These are phyloP conservation scores for Trypanosoma cruzi DNA, from an alignment of 208 protist genomes.

Conservation along the genomic window DNA sequence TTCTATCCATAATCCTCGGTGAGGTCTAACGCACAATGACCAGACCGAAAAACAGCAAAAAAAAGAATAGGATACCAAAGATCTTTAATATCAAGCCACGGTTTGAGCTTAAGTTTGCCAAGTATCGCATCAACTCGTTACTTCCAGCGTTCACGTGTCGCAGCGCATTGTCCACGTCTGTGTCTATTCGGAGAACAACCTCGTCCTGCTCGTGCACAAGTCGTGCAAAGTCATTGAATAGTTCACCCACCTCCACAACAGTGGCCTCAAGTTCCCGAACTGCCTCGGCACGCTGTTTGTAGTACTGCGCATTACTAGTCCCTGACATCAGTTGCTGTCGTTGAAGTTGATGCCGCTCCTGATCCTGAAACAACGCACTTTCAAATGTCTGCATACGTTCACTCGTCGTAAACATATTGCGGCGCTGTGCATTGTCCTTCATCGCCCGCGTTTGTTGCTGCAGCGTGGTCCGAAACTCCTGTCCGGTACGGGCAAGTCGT, in stretches of 20 bases:
- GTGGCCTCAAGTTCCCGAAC: constrained; percentile 89
- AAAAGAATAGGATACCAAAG: constrained; percentile 91
- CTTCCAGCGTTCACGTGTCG: constrained; percentile 92
- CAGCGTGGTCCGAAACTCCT: constrained; percentile 82
- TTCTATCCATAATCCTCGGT: not conserved
- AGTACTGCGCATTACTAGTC: constrained; percentile 79
- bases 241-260: constrained; percentile 87
- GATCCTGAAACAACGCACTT: constrained; percentile 90
- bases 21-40: constrained; percentile 79
- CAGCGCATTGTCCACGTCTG: constrained; percentile 80
- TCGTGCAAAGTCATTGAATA: constrained; percentile 93
- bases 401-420: constrained; percentile 79
- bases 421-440: constrained; percentile 73
- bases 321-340: constrained; percentile 66
- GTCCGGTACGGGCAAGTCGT: constrained; percentile 70
- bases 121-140: constrained; percentile 91
- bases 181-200: constrained; percentile 90
- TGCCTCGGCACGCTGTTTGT: constrained; percentile 78
- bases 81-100: constrained; percentile 94
- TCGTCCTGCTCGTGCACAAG: constrained; percentile 94
- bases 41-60: constrained; percentile 93
- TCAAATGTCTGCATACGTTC: constrained; percentile 84
- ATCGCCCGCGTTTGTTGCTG: constrained; percentile 80
- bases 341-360: constrained; percentile 71
- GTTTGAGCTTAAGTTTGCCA: constrained; percentile 88